Evolutionary conservation across 2,329 filamentous ascomycete species (phyloP), one percentile per base, ranked within the genome.

Genomic region (Camillea tinctor): DNA sequence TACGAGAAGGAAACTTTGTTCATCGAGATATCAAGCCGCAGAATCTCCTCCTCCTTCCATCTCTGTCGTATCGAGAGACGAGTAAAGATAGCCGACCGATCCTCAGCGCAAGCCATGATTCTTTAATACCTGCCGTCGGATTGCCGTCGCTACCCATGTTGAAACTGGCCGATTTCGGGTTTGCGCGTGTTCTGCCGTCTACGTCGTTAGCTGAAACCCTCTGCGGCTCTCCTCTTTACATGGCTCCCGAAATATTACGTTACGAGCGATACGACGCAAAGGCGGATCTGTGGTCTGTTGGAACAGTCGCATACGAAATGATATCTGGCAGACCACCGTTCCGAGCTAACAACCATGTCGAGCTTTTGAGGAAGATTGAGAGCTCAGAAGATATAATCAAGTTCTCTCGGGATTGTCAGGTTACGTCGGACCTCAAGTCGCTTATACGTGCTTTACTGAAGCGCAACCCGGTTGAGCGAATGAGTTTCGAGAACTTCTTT

Each of bases 91-190:
- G 83, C 36, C 84, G 89, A 60, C 88, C 91, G 19, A 88, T 95
- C 60, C 88, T 95, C 73, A 84, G 83, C 61, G 90, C 88, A 55
- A 93, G 90, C 69, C 88, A 90, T 50, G 87, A 93, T 72, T 93
- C 92, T 0, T 81, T 95, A 58, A 90, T 92, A 51, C 93, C 94
- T 3, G 85, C 89, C 23, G 88, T 89, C 23, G 95, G 95, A 7
- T 80, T 99, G 26, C 83, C 86, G 56, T 95, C 93, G 19, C 78
- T 99, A 50, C 95, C 95, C 4, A 96, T 98, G 89, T 85, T 99
- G 61, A 99, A 99, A 79, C 88, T 99, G 68, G 95, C 95, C 59
- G 95, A 99, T 78, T 99, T 99, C 72, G 95, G 95, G n/a, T 99
- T 99, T 73, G 95, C 95, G 58, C 88, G 95, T 58, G 92, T 96